These are phyloP conservation scores for Penicillium sp. DNA, from an alignment of 2,329 filamentous ascomycete species.

Conservation along the genomic window DNA sequence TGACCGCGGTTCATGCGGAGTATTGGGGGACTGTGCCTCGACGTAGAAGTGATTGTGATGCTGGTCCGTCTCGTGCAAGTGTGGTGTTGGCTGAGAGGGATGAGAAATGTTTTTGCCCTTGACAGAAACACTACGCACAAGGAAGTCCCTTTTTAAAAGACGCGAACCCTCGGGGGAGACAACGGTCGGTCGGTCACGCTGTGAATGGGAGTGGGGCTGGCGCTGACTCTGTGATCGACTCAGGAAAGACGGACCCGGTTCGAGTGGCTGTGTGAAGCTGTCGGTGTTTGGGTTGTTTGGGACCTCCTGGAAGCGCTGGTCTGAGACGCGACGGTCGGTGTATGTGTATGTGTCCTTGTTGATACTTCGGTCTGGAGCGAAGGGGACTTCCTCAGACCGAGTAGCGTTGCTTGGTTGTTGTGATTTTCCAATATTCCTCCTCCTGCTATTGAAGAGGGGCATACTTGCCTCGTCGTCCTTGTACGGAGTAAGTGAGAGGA, in stretches of 20 bases:
- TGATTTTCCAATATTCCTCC: background rate
- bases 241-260: conserved; percentile 7
- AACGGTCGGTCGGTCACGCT: conserved; percentile 17
- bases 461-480: conserved; percentile 12
- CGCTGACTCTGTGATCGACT: conserved; percentile 27
- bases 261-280: background rate
- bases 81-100: conserved; percentile 22
- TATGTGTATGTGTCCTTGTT: conserved; percentile 8
- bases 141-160: conserved; percentile 19
- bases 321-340: background rate
- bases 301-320: conserved; percentile 11
- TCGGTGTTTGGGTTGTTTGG: background rate
- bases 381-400: conserved; percentile 23
- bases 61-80: conserved; percentile 11
- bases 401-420: background rate
- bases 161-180: conserved; percentile 24
- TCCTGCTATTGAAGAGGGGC: conserved; percentile 18
- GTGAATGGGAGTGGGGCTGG: conserved; percentile 16
- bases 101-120: conserved; percentile 19
- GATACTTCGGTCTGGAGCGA: conserved; percentile 16
- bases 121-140: conserved; percentile 25
- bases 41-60: conserved; percentile 7
- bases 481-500: background rate
- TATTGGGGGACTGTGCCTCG: conserved; percentile 11
- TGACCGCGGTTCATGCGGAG: conserved; percentile 10